Base-by-base conservation (phyloP, 208 protist genomes). In the Trypanosoma melophagium region DNA sequence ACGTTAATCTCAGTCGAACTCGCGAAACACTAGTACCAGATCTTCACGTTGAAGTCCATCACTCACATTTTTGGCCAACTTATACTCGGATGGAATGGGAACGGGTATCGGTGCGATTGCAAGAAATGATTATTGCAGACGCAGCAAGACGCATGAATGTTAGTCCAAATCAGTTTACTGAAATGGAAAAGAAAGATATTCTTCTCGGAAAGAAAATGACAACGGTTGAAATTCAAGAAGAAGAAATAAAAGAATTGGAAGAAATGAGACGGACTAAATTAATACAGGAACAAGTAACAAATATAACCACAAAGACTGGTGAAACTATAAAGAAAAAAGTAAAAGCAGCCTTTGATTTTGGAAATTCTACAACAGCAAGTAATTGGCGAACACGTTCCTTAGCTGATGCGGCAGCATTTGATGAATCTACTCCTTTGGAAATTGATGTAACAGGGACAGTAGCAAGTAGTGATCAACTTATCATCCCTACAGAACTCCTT, bases 71-170 rank as follows among this genome's bases (percentile, higher is more conserved):
- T 61, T 99, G 99, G 99, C 99, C 99, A 8, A 97, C 97, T 51
- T 96, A 99, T 47, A 95, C 93, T 9, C 96, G 99, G 57, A 96
- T 99, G 75, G 94, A 99, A 81, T 99, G 99, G 99, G 96, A 99
- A 71, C 87, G 96, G 62, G 93, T 99, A 9, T 99, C 99, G 77
- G 92, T 98, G 16, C 77, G 84, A 51, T 87, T 99, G 24, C 99
- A 99, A 87, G 98, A 99, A 86, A 95, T 99, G 64, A 99, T 99
- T 78, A 93, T 99, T 42, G 97, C 98, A 13, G 98, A 99, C 74
- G 99, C 99, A 49, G 98, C 98, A 55, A 98, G 98, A 52, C 99
- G 99, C 77, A 99, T 99, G 87, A 99, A 99, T 82, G 98, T 99
- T 16, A 99, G 98, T 76, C 96, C 99, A 17, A 94, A 96, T 7